Evolutionary conservation across 257 asterid species (phyloP).

Genomic region (Ophiorrhiza pumila): DNA sequence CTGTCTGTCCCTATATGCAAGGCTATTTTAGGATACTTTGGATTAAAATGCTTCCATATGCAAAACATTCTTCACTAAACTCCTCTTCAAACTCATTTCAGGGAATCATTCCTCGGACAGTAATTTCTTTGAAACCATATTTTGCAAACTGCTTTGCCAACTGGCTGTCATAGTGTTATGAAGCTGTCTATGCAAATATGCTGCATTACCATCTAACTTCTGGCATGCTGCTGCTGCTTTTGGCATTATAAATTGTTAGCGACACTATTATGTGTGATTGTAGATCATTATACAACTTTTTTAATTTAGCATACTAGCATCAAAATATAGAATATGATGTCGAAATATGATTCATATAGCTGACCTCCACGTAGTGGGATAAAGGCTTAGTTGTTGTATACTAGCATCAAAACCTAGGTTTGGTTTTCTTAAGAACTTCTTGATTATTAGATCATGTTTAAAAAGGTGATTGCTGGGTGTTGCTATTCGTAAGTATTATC

Average conservation of each 20-base stretch:
- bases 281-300: neutral
- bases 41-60: neutral
- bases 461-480: constrained; percentile 4
- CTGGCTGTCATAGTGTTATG: neutral
- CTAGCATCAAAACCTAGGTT: too few species aligned
- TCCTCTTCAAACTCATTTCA: neutral
- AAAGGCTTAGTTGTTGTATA: too few species aligned
- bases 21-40: neutral
- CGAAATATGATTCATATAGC: too few species aligned
- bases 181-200: neutral
- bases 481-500: neutral
- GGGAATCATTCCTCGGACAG: neutral
- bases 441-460: neutral
- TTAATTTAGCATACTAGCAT: neutral
- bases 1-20: neutral
- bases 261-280: neutral
- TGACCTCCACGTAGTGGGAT: too few species aligned
- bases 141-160: neutral
- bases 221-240: neutral
- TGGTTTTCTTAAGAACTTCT: neutral
- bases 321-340: too few species aligned
- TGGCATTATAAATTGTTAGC: neutral
- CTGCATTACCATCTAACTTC: neutral
- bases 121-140: neutral
- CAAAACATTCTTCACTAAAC: neutral